Evolutionary conservation across 176 grass and related monocot species (phyloP).

Genomic region (Echinochloa phyllopogon): DNA sequence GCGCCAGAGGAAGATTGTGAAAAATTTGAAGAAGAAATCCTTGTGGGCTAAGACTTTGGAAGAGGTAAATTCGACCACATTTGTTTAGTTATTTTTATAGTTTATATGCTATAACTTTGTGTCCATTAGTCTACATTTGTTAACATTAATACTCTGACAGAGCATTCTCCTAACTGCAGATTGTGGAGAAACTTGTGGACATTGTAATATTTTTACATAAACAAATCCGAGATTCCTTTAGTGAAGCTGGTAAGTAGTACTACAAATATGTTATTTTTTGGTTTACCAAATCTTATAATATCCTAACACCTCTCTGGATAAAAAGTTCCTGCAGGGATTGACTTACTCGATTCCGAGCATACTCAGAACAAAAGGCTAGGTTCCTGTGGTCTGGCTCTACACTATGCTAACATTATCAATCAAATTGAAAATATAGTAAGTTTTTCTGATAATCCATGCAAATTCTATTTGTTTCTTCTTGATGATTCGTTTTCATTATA

Average conservation of each 20-base stretch:
- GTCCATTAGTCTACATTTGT: background rate
- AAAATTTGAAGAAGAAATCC: constrained; percentile 96
- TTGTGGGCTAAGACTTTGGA: constrained; percentile 91
- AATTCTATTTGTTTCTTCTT: background rate
- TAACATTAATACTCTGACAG: constrained; percentile 18
- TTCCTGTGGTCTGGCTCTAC: constrained; percentile 81
- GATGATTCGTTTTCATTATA: background rate
- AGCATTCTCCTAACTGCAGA: constrained; percentile 49
- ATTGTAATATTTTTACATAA: constrained; percentile 76
- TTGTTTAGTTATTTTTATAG: constrained; percentile 18
- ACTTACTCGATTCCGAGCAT: constrained; percentile 40
- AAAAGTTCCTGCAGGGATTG: constrained; percentile 51
- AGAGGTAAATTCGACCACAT: constrained; percentile 61
- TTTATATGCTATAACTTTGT: constrained; percentile 8
- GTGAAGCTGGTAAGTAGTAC: constrained; percentile 50
- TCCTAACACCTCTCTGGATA: background rate
- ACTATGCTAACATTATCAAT: constrained; percentile 98
- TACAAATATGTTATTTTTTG: background rate
- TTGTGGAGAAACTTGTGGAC: constrained; percentile 98
- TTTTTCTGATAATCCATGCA: constrained; percentile 26
- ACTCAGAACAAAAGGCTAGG: constrained; percentile 65
- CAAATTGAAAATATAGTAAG: constrained; percentile 99
- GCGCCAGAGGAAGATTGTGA: constrained; percentile 91
- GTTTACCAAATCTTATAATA: background rate
- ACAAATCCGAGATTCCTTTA: constrained; percentile 72